Evolutionary conservation across 805 yeast genomes (phyloP).

Genomic region (Nakazawaea wickerhamii): DNA sequence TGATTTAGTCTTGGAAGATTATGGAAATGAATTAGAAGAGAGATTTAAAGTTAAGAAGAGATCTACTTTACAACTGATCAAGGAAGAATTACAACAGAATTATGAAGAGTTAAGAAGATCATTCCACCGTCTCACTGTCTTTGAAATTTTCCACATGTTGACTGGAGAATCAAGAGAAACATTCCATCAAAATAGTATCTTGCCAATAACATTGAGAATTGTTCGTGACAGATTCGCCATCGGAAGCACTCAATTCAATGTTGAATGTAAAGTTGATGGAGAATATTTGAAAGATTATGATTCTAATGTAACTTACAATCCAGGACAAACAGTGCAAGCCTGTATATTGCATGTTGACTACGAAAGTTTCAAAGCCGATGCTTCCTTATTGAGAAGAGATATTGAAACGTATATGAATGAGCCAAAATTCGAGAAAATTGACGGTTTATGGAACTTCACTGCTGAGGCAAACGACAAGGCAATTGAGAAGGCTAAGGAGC

Average conservation of each 20-base stretch:
- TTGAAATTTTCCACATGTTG: conserved; percentile 79
- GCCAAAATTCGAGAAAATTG: conserved; percentile 45
- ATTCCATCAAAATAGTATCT: conserved; percentile 61
- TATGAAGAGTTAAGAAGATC: conserved; percentile 80
- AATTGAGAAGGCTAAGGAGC: conserved; percentile 53
- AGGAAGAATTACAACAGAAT: conserved; percentile 81
- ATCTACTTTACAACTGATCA: conserved; percentile 76
- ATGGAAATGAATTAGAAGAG: conserved; percentile 80
- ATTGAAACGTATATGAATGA: conserved; percentile 43
- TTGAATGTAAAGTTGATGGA: conserved; percentile 47
- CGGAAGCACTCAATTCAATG: conserved; percentile 51
- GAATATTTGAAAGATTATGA: conserved; percentile 35
- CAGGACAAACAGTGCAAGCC: conserved; percentile 85
- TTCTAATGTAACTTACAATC: conserved; percentile 35
- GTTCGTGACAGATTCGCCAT: conserved; percentile 40
- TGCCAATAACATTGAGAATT: conserved; percentile 69
- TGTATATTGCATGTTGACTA: conserved; percentile 68
- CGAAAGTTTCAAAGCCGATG: conserved; percentile 66
- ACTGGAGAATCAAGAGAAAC: conserved; percentile 80
- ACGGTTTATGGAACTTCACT: conserved; percentile 72
- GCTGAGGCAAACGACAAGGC: conserved; percentile 65
- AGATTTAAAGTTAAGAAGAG: conserved; percentile 69
- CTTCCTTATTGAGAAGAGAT: conserved; percentile 65
- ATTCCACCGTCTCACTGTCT: conserved; percentile 56
- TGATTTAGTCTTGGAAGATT: conserved; percentile 83